phyloP scores from a whole-genome alignment of 2,329 filamentous ascomycete species.

The Colletotrichum ledebouriae region DNA sequence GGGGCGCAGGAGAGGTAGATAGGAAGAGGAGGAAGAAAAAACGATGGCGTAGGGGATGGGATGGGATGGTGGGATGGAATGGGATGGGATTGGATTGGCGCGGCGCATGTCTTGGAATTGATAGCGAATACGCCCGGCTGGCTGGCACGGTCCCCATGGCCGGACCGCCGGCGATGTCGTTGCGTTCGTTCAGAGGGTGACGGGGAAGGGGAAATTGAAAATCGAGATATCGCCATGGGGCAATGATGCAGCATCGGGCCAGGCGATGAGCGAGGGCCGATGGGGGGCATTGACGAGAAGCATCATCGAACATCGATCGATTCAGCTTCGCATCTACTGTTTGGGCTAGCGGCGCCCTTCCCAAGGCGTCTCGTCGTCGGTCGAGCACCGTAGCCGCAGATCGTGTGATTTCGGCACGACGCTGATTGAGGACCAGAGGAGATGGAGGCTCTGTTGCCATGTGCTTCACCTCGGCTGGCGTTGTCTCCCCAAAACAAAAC shows the following conservation, averaged over 20 bases:
- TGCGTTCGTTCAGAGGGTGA: background rate
- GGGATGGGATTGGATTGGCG: no score
- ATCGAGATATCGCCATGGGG: constrained; percentile 1
- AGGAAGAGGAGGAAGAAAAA: no score
- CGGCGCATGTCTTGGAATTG: constrained; percentile 31
- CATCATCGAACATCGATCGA: background rate
- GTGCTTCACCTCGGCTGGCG: background rate
- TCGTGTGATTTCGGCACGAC: background rate
- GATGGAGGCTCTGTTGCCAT: background rate
- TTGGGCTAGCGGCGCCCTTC: background rate
- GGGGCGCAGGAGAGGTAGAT: background rate
- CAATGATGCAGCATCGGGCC: no score
- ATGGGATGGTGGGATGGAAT: constrained; percentile 8
- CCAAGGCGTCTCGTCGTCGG: no score
- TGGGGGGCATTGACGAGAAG: no score
- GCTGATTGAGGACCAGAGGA: constrained; percentile 10
- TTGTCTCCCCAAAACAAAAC: no score
- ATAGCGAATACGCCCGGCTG: constrained; percentile 27
- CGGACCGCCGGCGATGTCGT: constrained; percentile 9
- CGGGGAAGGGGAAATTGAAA: background rate
- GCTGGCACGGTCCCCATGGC: constrained; percentile 23
- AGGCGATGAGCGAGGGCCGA: no score
- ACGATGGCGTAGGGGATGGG: constrained; percentile 3
- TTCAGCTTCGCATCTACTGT: background rate
- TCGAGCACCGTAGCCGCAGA: background rate